Evolutionary conservation across 108 stramenopile genomes (phyloP), one percentile per base, ranked within the genome.

Genomic region (Cyclotella choctawhatcheeana): DNA sequence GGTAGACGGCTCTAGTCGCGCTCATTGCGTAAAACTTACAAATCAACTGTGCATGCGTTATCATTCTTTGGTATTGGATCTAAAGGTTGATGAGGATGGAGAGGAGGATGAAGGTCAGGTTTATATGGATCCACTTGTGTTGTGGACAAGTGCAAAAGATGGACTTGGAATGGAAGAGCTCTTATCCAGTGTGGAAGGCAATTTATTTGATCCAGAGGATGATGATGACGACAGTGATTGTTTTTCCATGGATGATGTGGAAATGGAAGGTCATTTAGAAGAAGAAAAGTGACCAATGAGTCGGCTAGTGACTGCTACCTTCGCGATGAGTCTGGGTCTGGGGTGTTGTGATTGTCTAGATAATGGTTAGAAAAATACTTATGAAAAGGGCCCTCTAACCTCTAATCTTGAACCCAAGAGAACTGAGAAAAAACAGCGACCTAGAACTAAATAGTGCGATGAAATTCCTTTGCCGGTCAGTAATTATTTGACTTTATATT

Each of bases 21-120:
- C 82, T 6, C 25, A 77, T 48, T 74, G 90, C 31, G 81, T 91
- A 29, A 84, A 76, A 69, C 50, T 79, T 22, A 84, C 83, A 43
- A 95, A 95, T 64, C 88, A 93, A 37, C 59, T 90, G 64, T 92
- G 91, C 68, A 73, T 92, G 81, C 71, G 90, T 21, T 90, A 87
- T 79, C 76, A 88, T 48, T 75, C 71, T 5, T 52, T 80, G 40
- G 18, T 62, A 5, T 10, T 65, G 43, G 64, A 65, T 25, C 26
- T 29, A 3, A 31, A 7, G 6, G 26, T 29, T 51, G 55, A 56
- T 59, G 25, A 69, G 6, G 50, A 17, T 18, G 7, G 16, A 20
- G 10, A 45, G 21, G 70, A 66, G 33, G 71, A 37, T 5, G 59
- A 68, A 6, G 43, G 58, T 20, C 34, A 43, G 58, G 71, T 80